Conservation (phyloP, 495 filamentous ascomycete genomes). For the Neurospora sp. region DNA sequence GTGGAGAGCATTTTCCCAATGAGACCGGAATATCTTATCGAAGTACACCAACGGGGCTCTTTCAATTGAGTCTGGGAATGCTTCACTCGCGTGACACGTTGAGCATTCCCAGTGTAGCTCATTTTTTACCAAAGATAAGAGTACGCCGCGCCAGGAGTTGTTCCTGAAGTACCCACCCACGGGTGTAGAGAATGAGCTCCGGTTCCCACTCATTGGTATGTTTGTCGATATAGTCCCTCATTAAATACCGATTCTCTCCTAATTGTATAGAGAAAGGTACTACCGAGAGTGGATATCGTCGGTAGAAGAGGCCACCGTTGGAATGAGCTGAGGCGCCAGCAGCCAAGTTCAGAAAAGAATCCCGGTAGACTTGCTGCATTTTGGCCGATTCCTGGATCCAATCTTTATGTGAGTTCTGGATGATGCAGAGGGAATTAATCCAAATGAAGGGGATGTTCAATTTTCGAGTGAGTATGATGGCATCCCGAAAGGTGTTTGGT, state of each 20-base stretch:
- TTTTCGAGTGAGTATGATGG: constrained; percentile 10
- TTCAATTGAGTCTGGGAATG: background rate
- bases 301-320: background rate
- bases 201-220: too few species aligned
- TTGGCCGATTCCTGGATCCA: constrained; percentile 7
- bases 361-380: constrained; percentile 12
- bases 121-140: constrained; percentile 8
- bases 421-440: constrained; percentile 12
- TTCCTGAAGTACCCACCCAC: constrained; percentile 25
- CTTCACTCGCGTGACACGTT: background rate
- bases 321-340: background rate
- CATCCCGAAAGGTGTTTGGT: constrained; percentile 13
- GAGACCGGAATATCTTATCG: background rate
- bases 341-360: constrained; percentile 9
- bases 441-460: constrained; percentile 18
- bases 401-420: constrained; percentile 14
- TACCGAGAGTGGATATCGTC: background rate
- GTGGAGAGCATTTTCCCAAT: background rate
- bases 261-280: background rate
- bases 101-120: constrained; percentile 23
- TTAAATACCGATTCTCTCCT: too few species aligned
- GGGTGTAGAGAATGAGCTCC: constrained; percentile 3
- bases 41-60: background rate
- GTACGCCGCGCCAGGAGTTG: constrained; percentile 15
- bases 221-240: too few species aligned